Base-by-base conservation (phyloP, 306 rosid species). In the Corylus heterophylla region DNA sequence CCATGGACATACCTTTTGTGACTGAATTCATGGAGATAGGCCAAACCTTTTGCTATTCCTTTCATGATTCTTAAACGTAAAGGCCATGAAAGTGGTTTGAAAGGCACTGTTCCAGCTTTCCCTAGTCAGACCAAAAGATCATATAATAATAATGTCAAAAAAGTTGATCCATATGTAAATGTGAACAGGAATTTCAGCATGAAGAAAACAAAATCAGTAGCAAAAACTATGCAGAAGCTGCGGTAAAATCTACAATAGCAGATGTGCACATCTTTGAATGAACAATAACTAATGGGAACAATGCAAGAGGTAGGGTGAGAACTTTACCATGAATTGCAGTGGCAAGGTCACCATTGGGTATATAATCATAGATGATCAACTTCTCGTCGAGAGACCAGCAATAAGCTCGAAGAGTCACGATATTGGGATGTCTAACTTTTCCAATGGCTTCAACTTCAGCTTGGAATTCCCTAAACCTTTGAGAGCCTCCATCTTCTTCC, bases 371-470 rank as follows among this genome's bases (percentile, higher is more conserved):
- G 59, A 89, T 84, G 74, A 89, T 88, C 71, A 89, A 83, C 84
- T 89, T 89, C 74, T 89, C 92, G 64, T 89, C 90, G 8, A 86
- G 86, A 64, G 92, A 86, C 90, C 90, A 89, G 74, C 87, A 89
- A 62, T 89, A 89, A 62, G 92, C 92, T 82, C 76, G 78, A 4
- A 89, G 82, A 69, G 85, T 62, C 17, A 74, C 90, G 3, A 89
- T 47, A 71, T 89, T 89, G 8, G 88, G 86, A 84, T 89, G 92
- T 80, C 87, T 86, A 49, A 89, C 67, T 86, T 84, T 89, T 69
- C 92, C 92, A 76, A 89, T 84, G 78, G 92, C 92, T 76, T 89
- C 88, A 3, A 89, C 90, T 82, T 89, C 92, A 0, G 88, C 81
- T 64, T 86, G 88, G 81, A 89, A 89, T 51, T 89, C 92, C 76